A percentile compares a stretch with the other conserved stretches of the same genome.
phyloP scores from a whole-genome alignment of 2,329 filamentous ascomycete genomes.

The Aspergillus eucalypticola region DNA sequence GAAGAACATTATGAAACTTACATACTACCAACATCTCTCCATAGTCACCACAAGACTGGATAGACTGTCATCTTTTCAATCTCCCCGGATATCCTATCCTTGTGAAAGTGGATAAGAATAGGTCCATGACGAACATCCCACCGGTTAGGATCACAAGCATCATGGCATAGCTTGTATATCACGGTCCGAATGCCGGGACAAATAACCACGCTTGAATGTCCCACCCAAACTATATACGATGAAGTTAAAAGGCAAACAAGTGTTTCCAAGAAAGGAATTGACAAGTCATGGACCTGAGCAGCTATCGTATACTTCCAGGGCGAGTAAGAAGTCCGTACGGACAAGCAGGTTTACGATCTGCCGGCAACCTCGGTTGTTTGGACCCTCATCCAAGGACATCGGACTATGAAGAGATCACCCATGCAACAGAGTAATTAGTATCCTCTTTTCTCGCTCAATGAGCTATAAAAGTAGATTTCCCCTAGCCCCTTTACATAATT shows the following conservation, averaged over 20 bases:
- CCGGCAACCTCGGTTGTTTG: conserved; percentile 1
- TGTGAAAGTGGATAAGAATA: neutral
- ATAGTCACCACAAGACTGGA: neutral
- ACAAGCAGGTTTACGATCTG: neutral
- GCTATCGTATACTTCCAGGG: neutral
- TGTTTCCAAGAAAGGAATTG: neutral
- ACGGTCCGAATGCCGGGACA: neutral
- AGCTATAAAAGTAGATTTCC: neutral
- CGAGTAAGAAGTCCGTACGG: neutral
- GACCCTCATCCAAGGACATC: neutral
- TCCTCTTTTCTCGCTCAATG: neutral
- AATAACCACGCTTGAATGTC: neutral
- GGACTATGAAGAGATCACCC: neutral
- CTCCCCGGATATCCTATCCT: neutral
- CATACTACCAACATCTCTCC: neutral
- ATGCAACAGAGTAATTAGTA: no score
- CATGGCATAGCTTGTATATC: neutral
- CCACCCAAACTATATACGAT: neutral
- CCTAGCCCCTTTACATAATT: no score
- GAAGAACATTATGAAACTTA: no score
- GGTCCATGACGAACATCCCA: neutral
- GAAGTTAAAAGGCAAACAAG: neutral
- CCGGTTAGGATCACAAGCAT: neutral
- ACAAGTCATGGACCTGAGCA: neutral
- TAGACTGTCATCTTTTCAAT: neutral